Base-by-base conservation (phyloP, 2,329 filamentous ascomycete species). In the Exophiala dermatitidis region DNA sequence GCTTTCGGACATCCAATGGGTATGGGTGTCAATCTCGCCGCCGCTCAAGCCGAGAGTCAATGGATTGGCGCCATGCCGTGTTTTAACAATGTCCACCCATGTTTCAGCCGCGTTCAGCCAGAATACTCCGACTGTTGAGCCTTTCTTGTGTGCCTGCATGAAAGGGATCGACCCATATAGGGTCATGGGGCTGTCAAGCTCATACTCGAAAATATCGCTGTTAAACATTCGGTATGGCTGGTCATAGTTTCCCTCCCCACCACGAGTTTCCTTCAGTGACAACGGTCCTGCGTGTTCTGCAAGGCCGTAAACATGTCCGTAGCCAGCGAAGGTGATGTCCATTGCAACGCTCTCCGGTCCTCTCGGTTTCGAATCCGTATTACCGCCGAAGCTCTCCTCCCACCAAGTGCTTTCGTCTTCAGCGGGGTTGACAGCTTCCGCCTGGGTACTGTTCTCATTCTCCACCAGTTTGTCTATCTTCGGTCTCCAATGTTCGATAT, bases 91-190 rank as follows among this genome's bases (percentile, higher is more conserved):
- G 69, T 98, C 93, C 49, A 98, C 80, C 93, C 93, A 98, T 0
- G 91, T 97, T 74, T 98, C 93, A 2, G 93, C 93, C 47, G 84
- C 89, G 67, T 96, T 98, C 52, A 98, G 79, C 93, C 93, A 98
- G 71, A 98, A 95, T 9, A 98, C 85, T 58, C 90, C 93, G 31
- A 97, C 91, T 1, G 89, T 93, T 0, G 91, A 97, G 65, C 85
- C 86, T 69, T 91, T 94, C 64, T 86, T 86, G 67, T 98, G 91
- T 12, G 93, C 93, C 70, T 97, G 93, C 89, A 98, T 95, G 67
- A 97, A 88, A 1, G 93, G 93, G 63, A 98, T 97, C 5, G 90
- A 77, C n/a, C 93, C 93, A 66, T 98, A 98, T 1, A 98, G 78
- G 0, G 93, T 97, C 93, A 98, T 98, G 0, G 93, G 90, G 70